These are phyloP conservation scores for Rhypophila decipiens DNA, from an alignment of 495 filamentous ascomycete species.

Conservation along the genomic window DNA sequence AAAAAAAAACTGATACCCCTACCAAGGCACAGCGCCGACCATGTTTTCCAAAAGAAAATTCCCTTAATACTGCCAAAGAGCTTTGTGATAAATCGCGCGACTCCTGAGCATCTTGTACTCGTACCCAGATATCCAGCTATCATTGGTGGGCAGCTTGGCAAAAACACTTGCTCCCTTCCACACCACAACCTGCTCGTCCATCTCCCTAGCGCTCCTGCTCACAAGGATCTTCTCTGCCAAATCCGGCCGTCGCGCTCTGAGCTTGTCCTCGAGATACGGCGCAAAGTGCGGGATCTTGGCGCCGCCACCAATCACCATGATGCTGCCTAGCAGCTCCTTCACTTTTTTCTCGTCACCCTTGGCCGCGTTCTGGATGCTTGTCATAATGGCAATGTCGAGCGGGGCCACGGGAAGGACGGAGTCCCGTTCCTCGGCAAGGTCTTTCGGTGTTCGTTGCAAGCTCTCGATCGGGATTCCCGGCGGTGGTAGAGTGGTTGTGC, in stretches of 20 bases:
- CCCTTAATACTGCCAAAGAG: constrained; percentile 65
- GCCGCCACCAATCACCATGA: constrained; percentile 94
- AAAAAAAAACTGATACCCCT: too few species aligned
- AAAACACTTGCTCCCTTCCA: constrained; percentile 99
- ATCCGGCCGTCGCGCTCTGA: constrained; percentile 62
- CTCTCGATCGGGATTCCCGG: constrained; percentile 28
- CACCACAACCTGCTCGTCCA: constrained; percentile 89
- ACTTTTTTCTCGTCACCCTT: constrained; percentile 87
- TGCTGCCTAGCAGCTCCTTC: constrained; percentile 82
- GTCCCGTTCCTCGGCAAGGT: constrained; percentile 63
- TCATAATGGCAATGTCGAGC: constrained; percentile 83
- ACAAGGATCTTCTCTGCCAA: constrained; percentile 81
- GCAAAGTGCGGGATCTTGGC: constrained; percentile 72
- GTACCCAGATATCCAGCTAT: constrained; percentile 82
- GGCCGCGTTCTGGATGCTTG: constrained; percentile 77
- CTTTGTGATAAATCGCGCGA: constrained; percentile 77
- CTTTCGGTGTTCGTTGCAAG: constrained; percentile 40
- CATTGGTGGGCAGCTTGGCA: constrained; percentile 85
- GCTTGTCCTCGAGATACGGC: constrained; percentile 69
- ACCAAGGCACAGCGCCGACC: too few species aligned
- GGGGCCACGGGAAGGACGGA: constrained; percentile 72
- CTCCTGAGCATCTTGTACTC: constrained; percentile 87
- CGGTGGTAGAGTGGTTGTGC: constrained; percentile 9
- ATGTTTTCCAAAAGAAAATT: too few species aligned
- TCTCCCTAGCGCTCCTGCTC: constrained; percentile 77